A percentile compares a stretch with the other conserved stretches of the same genome.
Conservation (phyloP, 345 rosid genomes). For the Bruguiera parviflora region DNA sequence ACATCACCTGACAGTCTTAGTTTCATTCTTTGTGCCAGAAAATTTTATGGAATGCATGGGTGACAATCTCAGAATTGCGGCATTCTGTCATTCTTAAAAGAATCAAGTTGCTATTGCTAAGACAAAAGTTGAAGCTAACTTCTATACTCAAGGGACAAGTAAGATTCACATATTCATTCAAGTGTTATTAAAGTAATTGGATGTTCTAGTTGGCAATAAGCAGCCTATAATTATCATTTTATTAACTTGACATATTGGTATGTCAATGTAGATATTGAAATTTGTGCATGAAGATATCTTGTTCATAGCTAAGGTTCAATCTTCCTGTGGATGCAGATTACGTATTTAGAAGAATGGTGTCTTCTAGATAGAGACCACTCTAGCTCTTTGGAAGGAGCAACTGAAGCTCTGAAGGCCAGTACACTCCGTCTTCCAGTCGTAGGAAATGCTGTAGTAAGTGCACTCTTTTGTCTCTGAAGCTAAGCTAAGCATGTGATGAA, state of each 20-base stretch:
- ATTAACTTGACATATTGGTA: no score
- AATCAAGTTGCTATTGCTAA: conserved; percentile 64
- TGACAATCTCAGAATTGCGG: conserved; percentile 65
- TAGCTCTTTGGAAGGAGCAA: conserved; percentile 70
- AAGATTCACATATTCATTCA: conserved; percentile 21
- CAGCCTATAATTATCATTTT: no score
- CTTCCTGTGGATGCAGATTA: conserved; percentile 43
- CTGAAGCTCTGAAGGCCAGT: conserved; percentile 88
- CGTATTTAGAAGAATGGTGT: conserved; percentile 70
- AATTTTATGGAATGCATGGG: conserved; percentile 80
- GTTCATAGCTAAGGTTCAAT: conserved; percentile 10
- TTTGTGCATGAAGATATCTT: background rate
- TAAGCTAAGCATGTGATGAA: background rate
- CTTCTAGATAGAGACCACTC: conserved; percentile 66
- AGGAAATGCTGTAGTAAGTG: conserved; percentile 64
- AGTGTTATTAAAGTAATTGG: background rate
- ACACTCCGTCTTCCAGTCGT: conserved; percentile 87
- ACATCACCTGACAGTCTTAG: conserved; percentile 3
- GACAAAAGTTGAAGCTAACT: conserved; percentile 75
- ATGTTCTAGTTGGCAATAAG: background rate
- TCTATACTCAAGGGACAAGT: conserved; percentile 84
- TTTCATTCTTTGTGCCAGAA: conserved; percentile 45
- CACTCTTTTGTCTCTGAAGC: conserved; percentile 1
- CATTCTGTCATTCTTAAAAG: conserved; percentile 77
- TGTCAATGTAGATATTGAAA: no score